Base-by-base conservation (phyloP, 2,329 filamentous ascomycete species). In the Sporothrix globosa region DNA sequence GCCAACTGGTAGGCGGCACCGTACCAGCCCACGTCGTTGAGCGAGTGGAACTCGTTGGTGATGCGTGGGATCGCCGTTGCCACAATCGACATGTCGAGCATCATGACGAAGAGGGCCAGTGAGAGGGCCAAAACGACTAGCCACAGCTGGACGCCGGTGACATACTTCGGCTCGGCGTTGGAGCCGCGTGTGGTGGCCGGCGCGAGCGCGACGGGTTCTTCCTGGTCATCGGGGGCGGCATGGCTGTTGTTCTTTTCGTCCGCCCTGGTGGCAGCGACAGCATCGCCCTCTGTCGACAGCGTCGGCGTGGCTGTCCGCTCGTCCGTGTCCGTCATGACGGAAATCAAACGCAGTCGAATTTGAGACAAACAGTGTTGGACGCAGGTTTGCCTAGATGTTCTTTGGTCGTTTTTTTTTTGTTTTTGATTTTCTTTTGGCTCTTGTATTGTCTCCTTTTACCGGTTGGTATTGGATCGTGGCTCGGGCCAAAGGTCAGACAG, bases 31-130 rank as follows among this genome's bases (percentile, higher is more conserved):
- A 71, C 53, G 24, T 71, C 70, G n/a, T 56, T 50, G 27, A 71
- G 67, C 14, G 70, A 71, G 34, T 71, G 70, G n/a, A 71, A 71
- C 27, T 71, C 27, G 58, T 71, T 65, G 21, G 70, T 71, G 17
- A 70, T 66, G 46, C 14, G 56, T 24, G 69, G 69, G 24, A 67
- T 60, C 34, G 69, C 69, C 19, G 69, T 70, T 1, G 77, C 74
- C 53, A 79, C 76, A 65, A 79, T 77, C 2, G 71, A 72, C 44
- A 69, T 71, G 60, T 73, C 82, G 24, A 83, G 75, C 3, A 81
- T 80, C 75, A 82, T 80, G 46, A 82, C 76, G 68, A 83, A 82
- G 13, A 83, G 80, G 46, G 78, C 79, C 27, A 83, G 74, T 70
- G 80, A 82, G 66, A 83, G 72, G 1, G 82, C 81, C 10, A 82